Evolutionary conservation across 306 rosid genomes (phyloP).

Genomic region (Oxytropis ochrocephala): DNA sequence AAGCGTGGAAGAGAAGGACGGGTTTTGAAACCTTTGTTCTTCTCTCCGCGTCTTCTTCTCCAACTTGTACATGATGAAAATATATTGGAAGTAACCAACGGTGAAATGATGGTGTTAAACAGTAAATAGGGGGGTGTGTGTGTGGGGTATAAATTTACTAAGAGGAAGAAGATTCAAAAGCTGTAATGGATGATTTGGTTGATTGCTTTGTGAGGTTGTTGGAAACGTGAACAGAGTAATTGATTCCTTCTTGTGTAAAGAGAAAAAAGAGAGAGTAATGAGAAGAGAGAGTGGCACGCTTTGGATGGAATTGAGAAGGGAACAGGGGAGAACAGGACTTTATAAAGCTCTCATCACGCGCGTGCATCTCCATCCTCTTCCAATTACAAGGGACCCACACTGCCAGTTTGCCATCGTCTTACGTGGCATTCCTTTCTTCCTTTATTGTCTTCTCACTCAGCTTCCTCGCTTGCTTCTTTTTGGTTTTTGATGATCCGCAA

Average conservation of each 20-base stretch:
- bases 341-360: constrained; percentile 47
- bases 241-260: constrained; percentile 36
- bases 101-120: constrained; percentile 1
- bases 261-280: constrained; percentile 26
- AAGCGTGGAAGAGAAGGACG: constrained; percentile 73
- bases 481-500: neutral
- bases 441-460: neutral
- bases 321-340: constrained; percentile 26
- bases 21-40: constrained; percentile 15
- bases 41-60: constrained; percentile 23
- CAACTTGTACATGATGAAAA: constrained; percentile 31
- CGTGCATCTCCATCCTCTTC: constrained; percentile 36
- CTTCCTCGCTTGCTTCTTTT: neutral
- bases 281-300: constrained; percentile 59
- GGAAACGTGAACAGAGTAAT: constrained; percentile 34
- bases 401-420: constrained; percentile 35
- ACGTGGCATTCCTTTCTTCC: constrained; percentile 37
- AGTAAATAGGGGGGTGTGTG: neutral
- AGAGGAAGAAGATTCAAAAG: constrained; percentile 11
- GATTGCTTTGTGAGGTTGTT: neutral
- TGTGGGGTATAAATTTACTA: neutral
- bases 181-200: constrained; percentile 32
- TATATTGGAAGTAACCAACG: neutral
- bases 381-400: neutral
- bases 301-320: constrained; percentile 26